Conservation (phyloP, 306 rosid species). For the Rosa persica region DNA sequence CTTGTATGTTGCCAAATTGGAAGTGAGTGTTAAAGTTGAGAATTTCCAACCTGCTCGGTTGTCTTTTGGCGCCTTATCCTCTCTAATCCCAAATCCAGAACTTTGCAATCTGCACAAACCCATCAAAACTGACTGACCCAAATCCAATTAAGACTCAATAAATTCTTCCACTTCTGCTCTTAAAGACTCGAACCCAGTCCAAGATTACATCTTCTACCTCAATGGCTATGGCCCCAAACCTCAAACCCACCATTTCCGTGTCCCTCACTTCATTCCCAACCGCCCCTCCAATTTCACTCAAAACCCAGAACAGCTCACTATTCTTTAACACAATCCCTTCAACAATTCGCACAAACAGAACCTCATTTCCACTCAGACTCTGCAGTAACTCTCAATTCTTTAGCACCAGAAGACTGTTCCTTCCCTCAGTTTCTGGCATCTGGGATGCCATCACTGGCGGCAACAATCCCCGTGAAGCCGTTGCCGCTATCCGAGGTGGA, state of each 20-base stretch:
- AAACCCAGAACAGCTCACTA: constrained; percentile 19
- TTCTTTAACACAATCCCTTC: constrained; percentile 30
- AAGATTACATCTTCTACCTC: constrained; percentile 18
- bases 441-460: constrained; percentile 83
- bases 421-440: constrained; percentile 75
- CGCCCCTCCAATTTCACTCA: constrained; percentile 30
- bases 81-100: background rate
- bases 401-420: constrained; percentile 53
- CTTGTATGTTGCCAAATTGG: no score
- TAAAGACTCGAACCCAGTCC: constrained; percentile 8
- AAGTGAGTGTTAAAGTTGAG: background rate
- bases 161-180: background rate
- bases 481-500: constrained; percentile 68
- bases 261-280: constrained; percentile 21
- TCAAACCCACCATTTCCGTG: constrained; percentile 36
- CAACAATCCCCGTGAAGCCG: constrained; percentile 62
- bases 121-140: background rate
- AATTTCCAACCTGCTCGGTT: background rate
- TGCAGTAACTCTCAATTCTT: constrained; percentile 7
- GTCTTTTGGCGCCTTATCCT: constrained; percentile 51
- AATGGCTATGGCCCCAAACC: constrained; percentile 44
- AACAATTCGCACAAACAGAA: constrained; percentile 13
- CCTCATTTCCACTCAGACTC: constrained; percentile 16
- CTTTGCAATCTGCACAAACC: background rate
- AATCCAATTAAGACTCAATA: background rate